Evolutionary conservation across 139 green algal species (phyloP).

Genomic region (Coelastrella sp.): DNA sequence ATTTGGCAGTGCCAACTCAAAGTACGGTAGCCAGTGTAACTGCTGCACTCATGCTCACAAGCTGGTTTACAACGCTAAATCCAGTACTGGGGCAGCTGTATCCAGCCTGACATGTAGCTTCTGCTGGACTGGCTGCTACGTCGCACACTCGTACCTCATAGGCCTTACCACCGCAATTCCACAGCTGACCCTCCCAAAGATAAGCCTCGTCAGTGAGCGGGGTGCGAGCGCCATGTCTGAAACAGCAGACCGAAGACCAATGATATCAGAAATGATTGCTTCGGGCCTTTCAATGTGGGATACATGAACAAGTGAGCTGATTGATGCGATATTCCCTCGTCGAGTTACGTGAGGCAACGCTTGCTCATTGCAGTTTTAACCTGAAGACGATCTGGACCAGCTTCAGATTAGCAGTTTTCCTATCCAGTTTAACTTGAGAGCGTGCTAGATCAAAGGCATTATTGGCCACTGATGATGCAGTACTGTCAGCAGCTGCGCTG

Average conservation of each 20-base stretch:
- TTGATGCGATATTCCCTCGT: no score
- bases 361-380: constrained; percentile 27
- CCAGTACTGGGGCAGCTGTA: no score
- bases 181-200: constrained; percentile 49
- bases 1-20: no score
- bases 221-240: constrained; percentile 78
- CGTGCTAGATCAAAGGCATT: background rate
- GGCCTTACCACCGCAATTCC: constrained; percentile 63
- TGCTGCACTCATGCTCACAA: no score
- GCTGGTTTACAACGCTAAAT: no score
- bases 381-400: constrained; percentile 82
- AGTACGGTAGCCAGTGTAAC: no score
- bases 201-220: constrained; percentile 62
- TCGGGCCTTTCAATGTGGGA: no score
- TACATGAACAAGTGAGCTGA: no score
- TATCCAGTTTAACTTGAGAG: constrained; percentile 8
- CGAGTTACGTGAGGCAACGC: background rate
- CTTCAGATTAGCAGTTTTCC: constrained; percentile 55
- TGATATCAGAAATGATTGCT: no score
- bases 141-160: constrained; percentile 41
- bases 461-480: background rate
- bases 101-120: no score
- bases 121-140: background rate
- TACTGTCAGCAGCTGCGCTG: constrained; percentile 19
- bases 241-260: no score